These are phyloP conservation scores for Epichloe glyceriae DNA, from an alignment of 2,329 filamentous ascomycete species.

Conservation along the genomic window DNA sequence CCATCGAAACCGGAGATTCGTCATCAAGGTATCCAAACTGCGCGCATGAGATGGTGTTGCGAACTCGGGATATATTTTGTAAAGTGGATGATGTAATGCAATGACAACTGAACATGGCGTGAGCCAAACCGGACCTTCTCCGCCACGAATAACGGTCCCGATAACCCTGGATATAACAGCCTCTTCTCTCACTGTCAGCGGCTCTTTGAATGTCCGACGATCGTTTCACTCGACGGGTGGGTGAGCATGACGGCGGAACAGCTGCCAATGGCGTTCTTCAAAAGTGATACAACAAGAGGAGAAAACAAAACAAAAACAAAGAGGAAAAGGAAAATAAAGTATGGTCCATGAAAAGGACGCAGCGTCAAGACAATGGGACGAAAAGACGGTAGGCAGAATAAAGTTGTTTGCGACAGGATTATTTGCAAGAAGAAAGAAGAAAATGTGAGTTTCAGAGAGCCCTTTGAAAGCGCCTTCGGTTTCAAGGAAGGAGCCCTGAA, in stretches of 20 bases:
- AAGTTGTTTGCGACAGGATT: slow-evolving; percentile 4
- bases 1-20: background rate
- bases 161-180: background rate
- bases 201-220: background rate
- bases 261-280: background rate
- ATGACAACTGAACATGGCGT: background rate
- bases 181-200: background rate
- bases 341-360: background rate
- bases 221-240: background rate
- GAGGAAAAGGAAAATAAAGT: background rate
- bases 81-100: background rate
- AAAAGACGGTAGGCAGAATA: slow-evolving; percentile 6
- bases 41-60: background rate
- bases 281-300: background rate
- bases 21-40: background rate
- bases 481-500: background rate
- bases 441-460: slow-evolving; percentile 5
- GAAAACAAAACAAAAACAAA: background rate
- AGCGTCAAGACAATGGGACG: slow-evolving; percentile 1
- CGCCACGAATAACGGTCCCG: background rate
- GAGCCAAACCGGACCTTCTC: background rate
- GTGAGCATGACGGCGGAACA: background rate
- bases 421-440: slow-evolving; percentile 3
- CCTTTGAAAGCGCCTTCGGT: background rate
- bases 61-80: too few species aligned